Percentiles rank a stretch among this genome's conserved stretches.
Evolutionary conservation across 768 basidiomycete genomes (phyloP).

Genomic region (Hirschioporus abietinus): DNA sequence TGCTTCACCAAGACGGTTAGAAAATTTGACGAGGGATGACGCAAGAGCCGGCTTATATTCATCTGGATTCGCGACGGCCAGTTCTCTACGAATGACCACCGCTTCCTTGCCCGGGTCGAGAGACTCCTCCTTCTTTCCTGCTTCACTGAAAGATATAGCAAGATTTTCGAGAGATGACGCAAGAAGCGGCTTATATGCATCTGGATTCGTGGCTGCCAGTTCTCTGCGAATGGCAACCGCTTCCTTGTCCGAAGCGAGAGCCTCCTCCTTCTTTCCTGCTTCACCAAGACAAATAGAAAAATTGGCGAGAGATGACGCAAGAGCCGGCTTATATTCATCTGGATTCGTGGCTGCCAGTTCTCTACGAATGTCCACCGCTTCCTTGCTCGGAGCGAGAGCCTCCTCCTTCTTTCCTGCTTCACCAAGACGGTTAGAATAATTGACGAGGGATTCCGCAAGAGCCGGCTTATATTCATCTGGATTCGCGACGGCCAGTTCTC

Average conservation of each 20-base stretch:
- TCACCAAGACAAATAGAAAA: background rate
- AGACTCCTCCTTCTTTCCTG: background rate
- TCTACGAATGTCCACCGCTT: conserved; percentile 2
- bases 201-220: background rate
- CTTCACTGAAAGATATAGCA: background rate
- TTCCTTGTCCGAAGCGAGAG: conserved; percentile 9
- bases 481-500: background rate
- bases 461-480: background rate
- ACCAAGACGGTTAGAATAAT: background rate
- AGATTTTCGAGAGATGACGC: background rate
- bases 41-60: too few species aligned
- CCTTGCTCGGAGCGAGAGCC: background rate
- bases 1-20: conserved; percentile 6
- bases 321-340: background rate
- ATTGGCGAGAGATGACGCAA: background rate
- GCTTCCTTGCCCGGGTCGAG: background rate
- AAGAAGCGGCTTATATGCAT: background rate
- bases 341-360: background rate
- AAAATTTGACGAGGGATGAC: conserved; percentile 8
- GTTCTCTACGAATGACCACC: background rate
- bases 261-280: conserved; percentile 3
- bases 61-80: background rate
- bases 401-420: background rate
- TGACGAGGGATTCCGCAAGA: background rate
- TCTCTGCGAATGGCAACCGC: conserved; percentile 6